Conservation (phyloP, 225 moss, liverwort and hornwort species). For the Bryum argenteum region DNA sequence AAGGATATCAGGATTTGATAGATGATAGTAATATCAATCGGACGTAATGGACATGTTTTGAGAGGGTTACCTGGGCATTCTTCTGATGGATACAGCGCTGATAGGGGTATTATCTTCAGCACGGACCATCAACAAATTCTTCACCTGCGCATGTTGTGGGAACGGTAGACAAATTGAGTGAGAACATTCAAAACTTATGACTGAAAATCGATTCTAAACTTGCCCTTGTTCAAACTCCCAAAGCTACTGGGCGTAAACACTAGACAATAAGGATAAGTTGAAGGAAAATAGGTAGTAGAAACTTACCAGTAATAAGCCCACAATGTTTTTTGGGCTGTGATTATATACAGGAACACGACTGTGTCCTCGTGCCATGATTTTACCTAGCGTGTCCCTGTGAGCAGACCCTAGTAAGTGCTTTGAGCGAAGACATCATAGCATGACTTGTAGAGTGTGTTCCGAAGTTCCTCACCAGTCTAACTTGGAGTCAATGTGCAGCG, state of each 20-base stretch:
- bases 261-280: not conserved
- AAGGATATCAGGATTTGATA: too few species aligned
- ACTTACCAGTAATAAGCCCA: conserved; percentile 65
- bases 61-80: conserved; percentile 56
- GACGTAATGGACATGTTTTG: not conserved
- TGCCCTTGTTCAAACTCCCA: not conserved
- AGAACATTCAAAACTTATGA: not conserved
- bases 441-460: not conserved
- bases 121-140: conserved; percentile 64
- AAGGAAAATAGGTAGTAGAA: not conserved
- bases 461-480: conserved; percentile 50
- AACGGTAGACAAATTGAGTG: not conserved
- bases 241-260: not conserved
- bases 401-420: conserved; percentile 13
- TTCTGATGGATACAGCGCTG: conserved; percentile 61
- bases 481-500: conserved; percentile 58
- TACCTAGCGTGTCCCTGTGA: conserved; percentile 56
- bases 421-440: not conserved
- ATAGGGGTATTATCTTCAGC: conserved; percentile 63
- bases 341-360: conserved; percentile 69
- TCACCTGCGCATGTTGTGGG: conserved; percentile 45
- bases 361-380: conserved; percentile 68
- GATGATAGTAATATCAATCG: not conserved
- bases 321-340: conserved; percentile 51
- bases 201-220: not conserved